Evolutionary conservation across 2,329 filamentous ascomycete genomes (phyloP), one percentile per base, ranked within the genome.

Genomic region (Ascomycota sp.): DNA sequence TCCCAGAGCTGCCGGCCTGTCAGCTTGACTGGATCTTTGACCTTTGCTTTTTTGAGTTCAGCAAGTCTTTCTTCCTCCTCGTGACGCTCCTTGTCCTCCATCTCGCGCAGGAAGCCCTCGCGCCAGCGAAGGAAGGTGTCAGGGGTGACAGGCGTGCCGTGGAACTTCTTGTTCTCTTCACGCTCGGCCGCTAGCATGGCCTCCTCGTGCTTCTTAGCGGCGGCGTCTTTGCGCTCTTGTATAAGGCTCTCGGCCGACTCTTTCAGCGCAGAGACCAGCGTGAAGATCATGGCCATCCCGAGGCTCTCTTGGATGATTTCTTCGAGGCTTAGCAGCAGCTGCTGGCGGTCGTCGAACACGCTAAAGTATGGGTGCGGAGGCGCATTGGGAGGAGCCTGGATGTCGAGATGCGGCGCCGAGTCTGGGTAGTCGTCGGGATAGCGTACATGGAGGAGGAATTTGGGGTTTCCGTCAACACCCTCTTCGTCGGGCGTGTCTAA

Each of bases 281-380:
- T 82, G 56, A 95, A 98, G 1, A 98, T 61, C 89, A 98, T 98
- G 36, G 83, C 80, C 76, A 95, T 95, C 40, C 89, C 89, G 38
- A 95, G 58, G 44, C 84, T 95, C 54, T 98, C 89, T 51, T 89
- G 75, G 27, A 93, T 77, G 0, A 76, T 79, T 11, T 76, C 72
- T 29, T 71, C 55, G 9, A 95, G 61, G 2, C 68, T 66, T 33
- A 72, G 62, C 11, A 95, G 67, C 10, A 98, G 69, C 34, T 57
- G 56, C 12, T 70, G 63, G 50, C 81, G 82, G 61, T 98, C 89
- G 33, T 77, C 72, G 45, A 76, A 66, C 32, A 95, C 64, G 49
- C 76, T 78, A 53, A 98, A 75, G 47, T 77, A 68, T 25, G 70
- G 65, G 53, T 92, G 70, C 50, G 72, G 53, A 13, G 71, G 47